Evolutionary conservation across 139 green algal genomes (phyloP).

Genomic region (Yamagishiella unicocca): DNA sequence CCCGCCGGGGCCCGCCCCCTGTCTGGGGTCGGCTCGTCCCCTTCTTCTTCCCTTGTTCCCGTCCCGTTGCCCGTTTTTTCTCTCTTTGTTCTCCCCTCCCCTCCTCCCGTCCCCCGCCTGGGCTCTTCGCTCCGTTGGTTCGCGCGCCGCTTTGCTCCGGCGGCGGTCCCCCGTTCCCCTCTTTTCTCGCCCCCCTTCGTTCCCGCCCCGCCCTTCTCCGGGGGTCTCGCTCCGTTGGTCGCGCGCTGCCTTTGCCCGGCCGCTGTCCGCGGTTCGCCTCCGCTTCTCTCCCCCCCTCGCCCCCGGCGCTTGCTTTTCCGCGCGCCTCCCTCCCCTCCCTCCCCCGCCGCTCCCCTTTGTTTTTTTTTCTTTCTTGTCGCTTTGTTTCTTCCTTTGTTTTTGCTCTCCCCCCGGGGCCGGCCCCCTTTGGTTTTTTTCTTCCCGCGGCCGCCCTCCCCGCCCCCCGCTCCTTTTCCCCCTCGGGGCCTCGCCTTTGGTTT

Average conservation of each 20-base stretch:
- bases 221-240: background rate
- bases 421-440: no score
- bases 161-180: background rate
- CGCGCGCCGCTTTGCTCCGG: background rate
- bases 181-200: background rate
- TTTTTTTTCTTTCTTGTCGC: no score
- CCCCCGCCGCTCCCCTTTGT: no score
- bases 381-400: no score
- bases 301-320: no score
- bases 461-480: background rate
- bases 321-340: no score
- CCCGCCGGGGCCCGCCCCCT: no score
- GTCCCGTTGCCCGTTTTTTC: no score
- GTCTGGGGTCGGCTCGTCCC: no score
- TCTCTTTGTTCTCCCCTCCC: background rate
- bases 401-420: no score
- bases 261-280: background rate
- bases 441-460: background rate
- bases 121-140: background rate
- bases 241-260: background rate
- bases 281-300: background rate
- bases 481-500: no score
- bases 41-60: background rate
- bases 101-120: background rate
- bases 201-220: no score